A percentile compares a stretch with the other conserved stretches of the same genome.
Evolutionary conservation across 768 basidiomycete genomes (phyloP).

Genomic region (Tephrocybe sp.): DNA sequence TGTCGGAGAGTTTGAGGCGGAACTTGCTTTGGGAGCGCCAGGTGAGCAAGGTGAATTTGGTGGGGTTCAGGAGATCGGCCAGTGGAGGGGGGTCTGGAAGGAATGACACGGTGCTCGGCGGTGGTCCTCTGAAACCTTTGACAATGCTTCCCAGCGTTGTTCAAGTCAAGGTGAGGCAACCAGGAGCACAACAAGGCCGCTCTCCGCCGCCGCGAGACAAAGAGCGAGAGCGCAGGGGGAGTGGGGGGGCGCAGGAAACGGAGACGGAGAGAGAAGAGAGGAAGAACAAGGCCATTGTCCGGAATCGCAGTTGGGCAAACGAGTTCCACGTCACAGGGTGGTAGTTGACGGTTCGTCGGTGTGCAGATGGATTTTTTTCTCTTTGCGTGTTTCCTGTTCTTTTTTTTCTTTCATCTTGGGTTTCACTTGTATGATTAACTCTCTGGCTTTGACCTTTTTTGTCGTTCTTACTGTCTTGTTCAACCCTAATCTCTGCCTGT

Average conservation of each 20-base stretch:
- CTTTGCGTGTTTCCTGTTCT: neutral
- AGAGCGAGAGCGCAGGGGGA: slow-evolving; percentile 16
- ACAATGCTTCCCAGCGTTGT: slow-evolving; percentile 38
- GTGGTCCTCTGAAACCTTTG: slow-evolving; percentile 26
- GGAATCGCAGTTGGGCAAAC: slow-evolving; percentile 63
- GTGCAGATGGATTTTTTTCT: neutral
- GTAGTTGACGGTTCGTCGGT: slow-evolving; percentile 28
- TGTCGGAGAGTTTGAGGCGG: slow-evolving; percentile 79
- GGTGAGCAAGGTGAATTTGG: slow-evolving; percentile 51
- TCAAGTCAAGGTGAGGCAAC: slow-evolving; percentile 36
- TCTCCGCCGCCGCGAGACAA: slow-evolving; percentile 3
- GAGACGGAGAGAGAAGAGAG: slow-evolving; percentile 39
- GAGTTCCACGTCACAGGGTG: slow-evolving; percentile 68
- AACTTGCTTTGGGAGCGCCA: slow-evolving; percentile 82
- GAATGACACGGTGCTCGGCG: slow-evolving; percentile 18
- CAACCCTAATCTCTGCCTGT: slow-evolving; percentile 3
- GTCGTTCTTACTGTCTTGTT: neutral
- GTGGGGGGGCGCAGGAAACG: slow-evolving; percentile 17
- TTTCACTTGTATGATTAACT: slow-evolving; percentile 15
- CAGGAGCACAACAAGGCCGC: slow-evolving; percentile 7
- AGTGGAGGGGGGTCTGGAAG: slow-evolving; percentile 24
- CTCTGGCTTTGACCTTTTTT: slow-evolving; percentile 4
- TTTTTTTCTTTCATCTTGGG: slow-evolving; percentile 11
- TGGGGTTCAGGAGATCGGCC: slow-evolving; percentile 30
- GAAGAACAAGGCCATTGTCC: slow-evolving; percentile 44